A percentile compares a stretch with the other conserved stretches of the same genome.
phyloP scores from a whole-genome alignment of 257 asterid species.

The Marsdenia floribunda region DNA sequence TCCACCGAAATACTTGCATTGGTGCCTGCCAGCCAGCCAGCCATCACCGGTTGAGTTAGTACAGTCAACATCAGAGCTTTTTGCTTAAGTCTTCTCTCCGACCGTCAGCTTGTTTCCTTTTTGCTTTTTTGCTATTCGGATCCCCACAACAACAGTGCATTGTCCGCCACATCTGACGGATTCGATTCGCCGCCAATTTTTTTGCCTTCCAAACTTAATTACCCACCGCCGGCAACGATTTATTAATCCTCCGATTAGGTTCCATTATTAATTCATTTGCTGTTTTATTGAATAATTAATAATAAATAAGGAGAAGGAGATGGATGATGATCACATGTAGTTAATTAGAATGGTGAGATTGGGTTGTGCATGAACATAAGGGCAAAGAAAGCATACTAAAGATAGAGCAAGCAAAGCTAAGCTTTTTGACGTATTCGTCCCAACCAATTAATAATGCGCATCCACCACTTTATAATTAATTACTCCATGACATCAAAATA shows the following conservation, averaged over 20 bases:
- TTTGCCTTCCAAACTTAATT: neutral
- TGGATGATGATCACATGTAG: too few species aligned
- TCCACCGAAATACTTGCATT: too few species aligned
- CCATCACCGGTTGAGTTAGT: neutral
- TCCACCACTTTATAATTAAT: neutral
- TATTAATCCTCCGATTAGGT: too few species aligned
- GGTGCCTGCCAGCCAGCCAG: too few species aligned
- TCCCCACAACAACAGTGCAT: neutral
- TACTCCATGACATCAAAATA: neutral
- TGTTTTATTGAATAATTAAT: too few species aligned
- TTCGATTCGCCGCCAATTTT: conserved; percentile 18
- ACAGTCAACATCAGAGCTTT: conserved; percentile 16
- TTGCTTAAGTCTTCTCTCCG: neutral
- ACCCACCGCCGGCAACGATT: neutral
- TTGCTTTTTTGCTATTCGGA: too few species aligned
- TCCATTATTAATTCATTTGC: too few species aligned
- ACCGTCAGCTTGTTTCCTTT: neutral
- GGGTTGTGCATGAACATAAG: neutral
- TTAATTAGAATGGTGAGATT: too few species aligned
- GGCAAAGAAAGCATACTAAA: neutral
- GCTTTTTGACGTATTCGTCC: neutral
- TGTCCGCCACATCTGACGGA: conserved; percentile 15
- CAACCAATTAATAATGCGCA: neutral
- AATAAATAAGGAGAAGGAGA: too few species aligned
- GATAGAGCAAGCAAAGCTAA: neutral